A percentile compares a stretch with the other conserved stretches of the same genome.
These are phyloP conservation scores for Priceomyces medius DNA, from an alignment of 805 yeast genomes.

Conservation along the genomic window DNA sequence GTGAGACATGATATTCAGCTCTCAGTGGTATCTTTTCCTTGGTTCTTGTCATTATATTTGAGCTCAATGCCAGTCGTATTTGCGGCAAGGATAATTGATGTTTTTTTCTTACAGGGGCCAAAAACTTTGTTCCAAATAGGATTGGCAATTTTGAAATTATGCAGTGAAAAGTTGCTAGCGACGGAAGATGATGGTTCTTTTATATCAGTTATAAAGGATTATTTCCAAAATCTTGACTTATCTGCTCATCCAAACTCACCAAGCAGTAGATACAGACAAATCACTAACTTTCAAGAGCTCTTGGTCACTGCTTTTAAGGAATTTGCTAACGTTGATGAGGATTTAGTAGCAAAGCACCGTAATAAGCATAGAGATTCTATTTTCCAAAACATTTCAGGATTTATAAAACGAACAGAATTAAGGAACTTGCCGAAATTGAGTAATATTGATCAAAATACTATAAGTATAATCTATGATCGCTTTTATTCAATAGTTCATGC, in stretches of 20 bases:
- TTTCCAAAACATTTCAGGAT: constrained; percentile 80
- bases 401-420: constrained; percentile 88
- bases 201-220: constrained; percentile 78
- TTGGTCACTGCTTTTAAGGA: constrained; percentile 92
- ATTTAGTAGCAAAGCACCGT: constrained; percentile 66
- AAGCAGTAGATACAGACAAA: constrained; percentile 59
- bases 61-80: constrained; percentile 93
- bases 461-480: constrained; percentile 78
- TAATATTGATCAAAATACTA: constrained; percentile 54
- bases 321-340: constrained; percentile 77
- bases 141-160: constrained; percentile 81
- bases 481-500: constrained; percentile 75
- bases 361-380: constrained; percentile 71
- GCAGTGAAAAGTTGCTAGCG: constrained; percentile 77
- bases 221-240: constrained; percentile 73
- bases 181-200: constrained; percentile 92
- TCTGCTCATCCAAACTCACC: constrained; percentile 73
- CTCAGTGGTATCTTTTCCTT: constrained; percentile 89
- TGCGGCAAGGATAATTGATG: constrained; percentile 89
- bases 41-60: constrained; percentile 89
- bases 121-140: constrained; percentile 90
- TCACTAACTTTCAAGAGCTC: constrained; percentile 85
- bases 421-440: constrained; percentile 78
- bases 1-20: constrained; percentile 79
- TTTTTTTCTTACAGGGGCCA: constrained; percentile 86